Evolutionary conservation across 1,284 basidiomycete genomes (phyloP).

Genomic region (Cutaneotrichosporon dermatis): DNA sequence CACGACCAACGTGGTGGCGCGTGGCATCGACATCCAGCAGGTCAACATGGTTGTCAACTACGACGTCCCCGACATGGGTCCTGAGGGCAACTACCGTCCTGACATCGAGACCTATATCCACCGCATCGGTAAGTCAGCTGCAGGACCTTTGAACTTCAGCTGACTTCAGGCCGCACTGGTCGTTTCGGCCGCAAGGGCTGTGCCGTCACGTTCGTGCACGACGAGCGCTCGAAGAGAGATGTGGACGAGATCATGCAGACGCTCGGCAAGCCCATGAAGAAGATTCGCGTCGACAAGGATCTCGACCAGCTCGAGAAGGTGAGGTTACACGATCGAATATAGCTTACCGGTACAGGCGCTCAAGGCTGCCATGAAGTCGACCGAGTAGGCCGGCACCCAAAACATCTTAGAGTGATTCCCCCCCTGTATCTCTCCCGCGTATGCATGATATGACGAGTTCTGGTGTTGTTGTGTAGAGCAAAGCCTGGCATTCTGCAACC

Average conservation of each 20-base stretch:
- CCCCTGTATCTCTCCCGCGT: too few relatives aligned
- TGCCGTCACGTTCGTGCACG: constrained; percentile 93
- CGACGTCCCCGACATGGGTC: constrained; percentile 77
- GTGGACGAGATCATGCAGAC: constrained; percentile 78
- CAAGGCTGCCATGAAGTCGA: constrained; percentile 27
- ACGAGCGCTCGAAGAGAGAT: constrained; percentile 73
- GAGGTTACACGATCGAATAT: too few relatives aligned
- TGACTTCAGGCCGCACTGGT: constrained; percentile 69
- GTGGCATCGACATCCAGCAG: constrained; percentile 97
- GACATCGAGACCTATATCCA: constrained; percentile 98
- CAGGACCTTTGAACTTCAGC: not conserved
- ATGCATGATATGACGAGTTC: too few relatives aligned
- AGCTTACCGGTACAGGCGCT: too few relatives aligned
- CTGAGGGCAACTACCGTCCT: constrained; percentile 53
- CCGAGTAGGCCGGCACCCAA: not conserved
- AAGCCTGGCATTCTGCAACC: too few relatives aligned
- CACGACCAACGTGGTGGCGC: constrained; percentile 96
- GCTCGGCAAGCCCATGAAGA: constrained; percentile 57
- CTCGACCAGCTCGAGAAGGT: constrained; percentile 44
- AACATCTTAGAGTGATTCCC: not conserved
- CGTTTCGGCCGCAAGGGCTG: constrained; percentile 92
- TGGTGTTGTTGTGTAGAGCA: too few relatives aligned
- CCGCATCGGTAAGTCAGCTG: constrained; percentile 73
- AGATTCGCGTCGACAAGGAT: constrained; percentile 39
- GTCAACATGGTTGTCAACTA: constrained; percentile 99